Base-by-base conservation (phyloP, 208 protist species). In the Crithidia fasciculata region DNA sequence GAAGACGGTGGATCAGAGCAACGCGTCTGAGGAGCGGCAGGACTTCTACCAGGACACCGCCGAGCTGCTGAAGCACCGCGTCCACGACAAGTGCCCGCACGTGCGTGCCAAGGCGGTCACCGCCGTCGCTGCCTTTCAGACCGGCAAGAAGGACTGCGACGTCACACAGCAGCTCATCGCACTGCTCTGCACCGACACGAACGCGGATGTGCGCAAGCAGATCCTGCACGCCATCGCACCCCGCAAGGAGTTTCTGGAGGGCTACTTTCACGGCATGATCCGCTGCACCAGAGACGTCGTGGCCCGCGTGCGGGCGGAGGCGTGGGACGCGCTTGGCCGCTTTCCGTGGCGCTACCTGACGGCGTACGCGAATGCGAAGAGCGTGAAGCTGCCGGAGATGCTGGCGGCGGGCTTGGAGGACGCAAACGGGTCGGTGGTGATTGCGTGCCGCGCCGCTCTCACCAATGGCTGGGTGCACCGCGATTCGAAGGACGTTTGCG, bases 261-360 rank as follows among this genome's bases (percentile, higher is more conserved):
- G 89, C 7, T 97, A 97, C 74, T 97, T 97, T 74, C 87, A 92
- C 78, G 84, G 88, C 18, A 92, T 95, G 81, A 74, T 94, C 12
- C 90, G 93, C 44, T 88, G 76, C 66, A 68, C 81, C 12, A 83
- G 88, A 41, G 93, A 97, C 69, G 84, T 86, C 16, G 90, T 95
- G 39, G 81, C 93, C 5, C 85, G 89, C 36, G 93, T 97, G 43
- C 88, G 93, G 5, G 84, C 77, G 0, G 91, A 89, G 72, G 90
- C 93, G 4, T 97, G 93, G 91, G 93, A 97, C 53, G 89, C 89
- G 0, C 78, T 97, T 7, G 76, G 89, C 12, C 87, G 89, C 50
- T 95, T 95, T 57, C 87, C 85, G 16, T 95, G 90, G 89, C 88
- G 88, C 68, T 94, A 94, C 78, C 80, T 97, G 49, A 87, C 84